Conservation (phyloP, 1,284 basidiomycete genomes). For the Cerioporus squamosus region DNA sequence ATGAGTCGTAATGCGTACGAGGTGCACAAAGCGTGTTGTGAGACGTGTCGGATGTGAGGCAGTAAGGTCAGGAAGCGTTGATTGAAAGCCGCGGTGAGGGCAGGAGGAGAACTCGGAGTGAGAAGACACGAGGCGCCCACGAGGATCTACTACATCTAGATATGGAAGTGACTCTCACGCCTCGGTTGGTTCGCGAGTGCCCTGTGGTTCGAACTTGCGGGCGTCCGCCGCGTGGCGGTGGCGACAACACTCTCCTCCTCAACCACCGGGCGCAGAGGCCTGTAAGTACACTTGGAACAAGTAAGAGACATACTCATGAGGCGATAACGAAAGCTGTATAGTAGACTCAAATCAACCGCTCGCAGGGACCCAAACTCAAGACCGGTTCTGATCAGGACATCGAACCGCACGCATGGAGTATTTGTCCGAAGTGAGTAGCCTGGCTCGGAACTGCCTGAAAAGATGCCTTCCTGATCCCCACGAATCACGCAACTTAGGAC, state of each 20-base stretch:
- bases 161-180: conserved; percentile 19
- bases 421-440: conserved; percentile 56
- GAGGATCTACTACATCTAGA: conserved; percentile 17
- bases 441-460: conserved; percentile 12
- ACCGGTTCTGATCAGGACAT: conserved; percentile 14
- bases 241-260: conserved; percentile 1
- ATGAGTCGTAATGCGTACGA: neutral
- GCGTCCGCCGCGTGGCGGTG: conserved; percentile 21
- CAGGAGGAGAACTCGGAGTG: neutral
- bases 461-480: conserved; percentile 1
- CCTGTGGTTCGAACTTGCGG: conserved; percentile 1
- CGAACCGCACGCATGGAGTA: conserved; percentile 40
- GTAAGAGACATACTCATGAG: no score
- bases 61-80: neutral
- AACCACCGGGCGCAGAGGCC: no score
- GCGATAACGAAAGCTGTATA: no score
- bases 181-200: conserved; percentile 13
- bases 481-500: conserved; percentile 45
- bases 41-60: neutral
- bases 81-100: neutral
- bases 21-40: no score
- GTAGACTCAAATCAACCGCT: no score
- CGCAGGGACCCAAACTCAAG: conserved; percentile 1
- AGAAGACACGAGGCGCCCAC: conserved; percentile 9
- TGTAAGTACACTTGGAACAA: no score